Evolutionary conservation across 2,329 filamentous ascomycete species (phyloP), one percentile per base, ranked within the genome.

Genomic region (Fusarium newnesense): DNA sequence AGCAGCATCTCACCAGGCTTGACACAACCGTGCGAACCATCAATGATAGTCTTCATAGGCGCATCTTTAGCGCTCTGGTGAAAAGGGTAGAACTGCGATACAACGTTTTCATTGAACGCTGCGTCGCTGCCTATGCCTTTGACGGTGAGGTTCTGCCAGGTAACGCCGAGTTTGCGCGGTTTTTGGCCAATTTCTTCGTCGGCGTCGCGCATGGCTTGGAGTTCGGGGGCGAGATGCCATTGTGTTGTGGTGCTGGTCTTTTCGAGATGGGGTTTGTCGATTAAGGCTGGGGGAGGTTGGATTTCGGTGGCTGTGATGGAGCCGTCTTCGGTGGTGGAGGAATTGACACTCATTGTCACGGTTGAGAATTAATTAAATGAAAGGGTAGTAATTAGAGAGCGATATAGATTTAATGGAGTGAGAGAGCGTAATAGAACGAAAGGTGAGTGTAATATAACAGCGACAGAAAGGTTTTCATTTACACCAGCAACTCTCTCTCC

Each of bases 1-100:
- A 93, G 81, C 2, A 93, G 80, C 91, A 93, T 93, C 80, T 93
- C 91, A 15, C 91, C 92, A 1, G 92, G 91, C 78, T 91, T 91
- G 58, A 94, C 89, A 70, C 90, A 93, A 11, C 92, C 92, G 76
- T 89, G 88, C 60, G 87, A 89, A 72, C 88, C 85, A 60, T 92
- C 86, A 30, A 94, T 81, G 43, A 94, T 90, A 0, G 90, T 91
- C 68, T 88, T 88, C n/a, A 92, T 80, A 0, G 91, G 84, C 49
- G 82, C 83, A 68, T 90, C 88, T 71, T 84, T 86, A 68, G 87
- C 73, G 13, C 85, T 81, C 37, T 87, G 83, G 39, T 85, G 83
- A 7, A 91, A 80, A 75, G 88, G 89, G 82, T 87, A 88, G 3
- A 64, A 26, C 72, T 88, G 89, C 0, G 88, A 88, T 1, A 89